Base-by-base conservation (phyloP, 2,329 filamentous ascomycete species). In the Leptographium lundbergii region DNA sequence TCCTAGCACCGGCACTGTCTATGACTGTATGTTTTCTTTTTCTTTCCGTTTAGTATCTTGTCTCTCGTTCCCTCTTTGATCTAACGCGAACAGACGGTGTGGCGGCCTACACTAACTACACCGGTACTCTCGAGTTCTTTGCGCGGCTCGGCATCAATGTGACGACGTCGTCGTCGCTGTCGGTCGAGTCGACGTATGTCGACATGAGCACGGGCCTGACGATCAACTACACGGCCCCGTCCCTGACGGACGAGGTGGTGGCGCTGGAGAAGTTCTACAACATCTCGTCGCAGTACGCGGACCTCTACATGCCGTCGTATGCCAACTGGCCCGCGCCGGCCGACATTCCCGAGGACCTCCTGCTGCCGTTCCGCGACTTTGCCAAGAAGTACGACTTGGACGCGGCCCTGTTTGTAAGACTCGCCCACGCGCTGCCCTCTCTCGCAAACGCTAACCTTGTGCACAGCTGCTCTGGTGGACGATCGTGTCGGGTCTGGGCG, bases 341-440 rank as follows among this genome's bases (percentile, higher is more conserved):
- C 17, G 65, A 69, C 34, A 72, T 79, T 3, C 76, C 77, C 0
- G 69, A 71, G 14, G 77, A 79, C 19, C 67, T 81, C 2, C 65
- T 75, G 24, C 65, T 78, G 4, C 71, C 76, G 2, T 80, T 76
- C 59, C 71, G 74, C 22, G 69, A 77, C 4, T 80, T 80, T 59
- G 68, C 76, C 14, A 65, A 69, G 39, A 79, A 80, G 65, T 73
- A 80, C 65, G 65, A 69, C n/a, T 69, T 77, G 1, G 56, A 48
- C 7, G 25, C 22, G n/a, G 10, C 17, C 11, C 56, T 57, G n/a
- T 22, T 19, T 14, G 47, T 57, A 19, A 10, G 22, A 29, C 2
- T 13, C 24, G 17, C n/a, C 2, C 7, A 4, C 29, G 7, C 13
- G 17, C 5, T 53, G 3, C 17, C 7, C 5, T 17, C 17, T 10